Percentiles rank a stretch among this genome's conserved stretches.
These are phyloP conservation scores for Fistulifera pelliculosa DNA, from an alignment of 108 stramenopile species.

Conservation along the genomic window DNA sequence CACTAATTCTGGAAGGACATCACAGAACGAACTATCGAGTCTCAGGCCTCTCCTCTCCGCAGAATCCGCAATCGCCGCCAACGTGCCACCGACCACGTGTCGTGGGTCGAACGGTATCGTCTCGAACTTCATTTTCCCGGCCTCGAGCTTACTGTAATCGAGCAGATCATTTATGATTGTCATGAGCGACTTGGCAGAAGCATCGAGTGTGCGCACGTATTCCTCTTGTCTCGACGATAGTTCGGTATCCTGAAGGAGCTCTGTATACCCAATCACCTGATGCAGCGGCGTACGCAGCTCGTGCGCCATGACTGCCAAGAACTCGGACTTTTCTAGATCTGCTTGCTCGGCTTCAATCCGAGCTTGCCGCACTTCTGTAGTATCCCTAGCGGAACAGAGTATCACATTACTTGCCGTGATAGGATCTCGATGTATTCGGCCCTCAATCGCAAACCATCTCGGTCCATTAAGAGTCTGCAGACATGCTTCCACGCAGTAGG, in stretches of 20 bases:
- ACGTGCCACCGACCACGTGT: no score
- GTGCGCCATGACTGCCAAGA: constrained; percentile 25
- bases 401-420: constrained; percentile 7
- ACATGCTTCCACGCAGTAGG: no score
- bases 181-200: constrained; percentile 6
- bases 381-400: constrained; percentile 16
- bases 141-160: constrained; percentile 17
- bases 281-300: constrained; percentile 27
- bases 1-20: no score
- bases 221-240: constrained; percentile 13
- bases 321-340: constrained; percentile 25
- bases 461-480: no score
- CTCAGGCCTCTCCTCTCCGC: no score
- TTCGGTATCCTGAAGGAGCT: constrained; percentile 11
- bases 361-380: constrained; percentile 17
- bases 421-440: constrained; percentile 12
- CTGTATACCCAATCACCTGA: constrained; percentile 30
- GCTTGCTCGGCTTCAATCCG: constrained; percentile 19
- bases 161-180: constrained; percentile 19
- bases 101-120: no score
- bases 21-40: no score
- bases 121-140: no score
- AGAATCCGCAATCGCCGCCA: no score
- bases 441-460: constrained; percentile 7
- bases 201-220: constrained; percentile 6